phyloP scores from a whole-genome alignment of 345 rosid genomes.

The Citropsis articulata region DNA sequence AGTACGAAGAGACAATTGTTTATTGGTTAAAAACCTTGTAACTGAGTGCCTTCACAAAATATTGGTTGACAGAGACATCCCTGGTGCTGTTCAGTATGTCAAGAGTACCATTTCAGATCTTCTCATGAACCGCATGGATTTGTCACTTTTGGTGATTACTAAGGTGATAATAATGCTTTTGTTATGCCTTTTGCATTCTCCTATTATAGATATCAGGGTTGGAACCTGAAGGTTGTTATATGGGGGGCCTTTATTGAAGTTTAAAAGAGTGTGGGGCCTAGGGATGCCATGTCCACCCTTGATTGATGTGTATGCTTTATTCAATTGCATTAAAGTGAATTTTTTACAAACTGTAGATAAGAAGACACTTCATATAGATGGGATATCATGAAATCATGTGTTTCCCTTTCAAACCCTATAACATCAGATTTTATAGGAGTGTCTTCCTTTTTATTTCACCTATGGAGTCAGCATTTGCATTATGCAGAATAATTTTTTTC shows the following conservation, averaged over 20 bases:
- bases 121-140: constrained; percentile 96
- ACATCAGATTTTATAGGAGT: not conserved
- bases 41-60: constrained; percentile 90
- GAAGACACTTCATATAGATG: not conserved
- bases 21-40: constrained; percentile 90
- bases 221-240: not conserved
- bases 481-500: not conserved
- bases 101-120: constrained; percentile 93
- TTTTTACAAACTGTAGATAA: not conserved
- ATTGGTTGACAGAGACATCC: constrained; percentile 80
- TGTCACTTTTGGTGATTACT: constrained; percentile 94
- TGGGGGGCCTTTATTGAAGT: not conserved
- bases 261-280: not conserved
- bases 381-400: not conserved
- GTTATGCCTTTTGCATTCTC: constrained; percentile 17
- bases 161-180: constrained; percentile 52
- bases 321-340: not conserved
- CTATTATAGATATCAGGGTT: not conserved
- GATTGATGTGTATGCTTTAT: not conserved
- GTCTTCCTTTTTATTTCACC: not conserved
- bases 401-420: not conserved
- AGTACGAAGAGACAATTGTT: constrained; percentile 97
- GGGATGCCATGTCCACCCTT: not conserved
- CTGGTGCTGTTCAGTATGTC: constrained; percentile 84
- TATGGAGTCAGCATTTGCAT: not conserved